phyloP scores from a whole-genome alignment of 495 filamentous ascomycete species.

The Darksidea phi region DNA sequence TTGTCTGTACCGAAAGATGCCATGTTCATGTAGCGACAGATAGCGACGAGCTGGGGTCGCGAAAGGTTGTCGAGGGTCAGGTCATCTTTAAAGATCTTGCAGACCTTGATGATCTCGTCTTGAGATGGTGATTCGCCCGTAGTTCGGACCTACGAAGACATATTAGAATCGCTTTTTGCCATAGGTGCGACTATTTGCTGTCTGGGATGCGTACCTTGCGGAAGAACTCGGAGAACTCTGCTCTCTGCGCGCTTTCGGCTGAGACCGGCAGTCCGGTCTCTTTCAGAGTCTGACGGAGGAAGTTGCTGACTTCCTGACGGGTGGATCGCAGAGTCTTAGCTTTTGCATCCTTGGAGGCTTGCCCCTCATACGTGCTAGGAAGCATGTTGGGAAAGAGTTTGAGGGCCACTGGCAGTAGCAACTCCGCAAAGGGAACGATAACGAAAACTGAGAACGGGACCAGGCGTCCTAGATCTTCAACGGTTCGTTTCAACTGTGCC shows the following conservation, averaged over 20 bases:
- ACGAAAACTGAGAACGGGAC: slow-evolving; percentile 97
- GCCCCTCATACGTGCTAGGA: slow-evolving; percentile 93
- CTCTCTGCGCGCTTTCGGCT: slow-evolving; percentile 79
- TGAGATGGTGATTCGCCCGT: slow-evolving; percentile 86
- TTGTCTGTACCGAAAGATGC: slow-evolving; percentile 95
- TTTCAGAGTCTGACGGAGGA: slow-evolving; percentile 83
- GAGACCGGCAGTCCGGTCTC: slow-evolving; percentile 90
- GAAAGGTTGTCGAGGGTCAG: slow-evolving; percentile 96
- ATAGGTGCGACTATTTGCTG: neutral
- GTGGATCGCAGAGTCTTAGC: slow-evolving; percentile 77
- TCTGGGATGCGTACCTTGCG: slow-evolving; percentile 62
- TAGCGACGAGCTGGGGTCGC: slow-evolving; percentile 90
- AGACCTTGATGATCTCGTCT: slow-evolving; percentile 95
- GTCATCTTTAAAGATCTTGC: slow-evolving; percentile 99
- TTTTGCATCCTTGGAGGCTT: slow-evolving; percentile 85
- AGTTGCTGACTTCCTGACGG: slow-evolving; percentile 89
- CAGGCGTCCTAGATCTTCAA: slow-evolving; percentile 87
- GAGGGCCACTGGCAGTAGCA: slow-evolving; percentile 89
- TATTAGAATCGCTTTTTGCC: neutral
- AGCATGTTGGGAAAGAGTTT: slow-evolving; percentile 95
- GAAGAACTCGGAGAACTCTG: slow-evolving; percentile 98
- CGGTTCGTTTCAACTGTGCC: slow-evolving; percentile 75
- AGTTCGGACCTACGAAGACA: slow-evolving; percentile 51
- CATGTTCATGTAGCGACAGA: slow-evolving; percentile 98
- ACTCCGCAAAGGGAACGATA: slow-evolving; percentile 93